Conservation (phyloP, 805 yeast species). For the Candida argentea region DNA sequence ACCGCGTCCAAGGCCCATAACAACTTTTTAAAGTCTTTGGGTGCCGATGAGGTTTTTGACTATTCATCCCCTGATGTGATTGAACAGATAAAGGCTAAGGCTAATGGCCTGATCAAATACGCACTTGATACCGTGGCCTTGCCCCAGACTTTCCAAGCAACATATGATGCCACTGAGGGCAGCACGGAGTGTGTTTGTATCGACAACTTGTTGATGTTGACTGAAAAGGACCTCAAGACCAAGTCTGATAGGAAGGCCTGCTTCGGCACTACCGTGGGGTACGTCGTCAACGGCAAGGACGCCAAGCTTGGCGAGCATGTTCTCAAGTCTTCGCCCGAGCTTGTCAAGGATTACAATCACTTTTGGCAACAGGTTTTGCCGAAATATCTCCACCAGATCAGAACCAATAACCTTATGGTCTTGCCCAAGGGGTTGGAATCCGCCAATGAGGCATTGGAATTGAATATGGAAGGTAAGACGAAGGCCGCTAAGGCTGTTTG, state of each 20-base stretch:
- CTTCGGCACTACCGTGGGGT: slow-evolving; percentile 3
- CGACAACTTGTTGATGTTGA: slow-evolving; percentile 4
- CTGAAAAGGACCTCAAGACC: neutral
- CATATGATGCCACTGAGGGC: slow-evolving; percentile 19
- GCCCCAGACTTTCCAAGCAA: slow-evolving; percentile 13
- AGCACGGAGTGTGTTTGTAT: slow-evolving; percentile 8
- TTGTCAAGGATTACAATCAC: slow-evolving; percentile 4
- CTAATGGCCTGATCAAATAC: slow-evolving; percentile 12
- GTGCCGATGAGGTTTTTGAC: slow-evolving; percentile 23
- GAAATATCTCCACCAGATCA: slow-evolving; percentile 8
- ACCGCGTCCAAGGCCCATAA: slow-evolving; percentile 19
- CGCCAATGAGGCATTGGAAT: slow-evolving; percentile 24
- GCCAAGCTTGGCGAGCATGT: neutral
- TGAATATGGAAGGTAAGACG: slow-evolving; percentile 29
- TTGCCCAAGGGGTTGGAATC: slow-evolving; percentile 17
- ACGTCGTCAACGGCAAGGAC: slow-evolving; percentile 4
- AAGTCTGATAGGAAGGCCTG: slow-evolving; percentile 3
- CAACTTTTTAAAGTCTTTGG: slow-evolving; percentile 13
- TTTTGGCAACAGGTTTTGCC: slow-evolving; percentile 17
- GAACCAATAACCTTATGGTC: slow-evolving; percentile 13
- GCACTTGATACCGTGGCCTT: slow-evolving; percentile 18
- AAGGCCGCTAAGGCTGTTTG: slow-evolving; percentile 37
- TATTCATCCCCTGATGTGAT: slow-evolving; percentile 16
- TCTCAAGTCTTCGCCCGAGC: slow-evolving; percentile 2
- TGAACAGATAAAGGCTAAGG: slow-evolving; percentile 12